Conservation (phyloP, 805 yeast species). For the Priceomyces fermenticarens region DNA sequence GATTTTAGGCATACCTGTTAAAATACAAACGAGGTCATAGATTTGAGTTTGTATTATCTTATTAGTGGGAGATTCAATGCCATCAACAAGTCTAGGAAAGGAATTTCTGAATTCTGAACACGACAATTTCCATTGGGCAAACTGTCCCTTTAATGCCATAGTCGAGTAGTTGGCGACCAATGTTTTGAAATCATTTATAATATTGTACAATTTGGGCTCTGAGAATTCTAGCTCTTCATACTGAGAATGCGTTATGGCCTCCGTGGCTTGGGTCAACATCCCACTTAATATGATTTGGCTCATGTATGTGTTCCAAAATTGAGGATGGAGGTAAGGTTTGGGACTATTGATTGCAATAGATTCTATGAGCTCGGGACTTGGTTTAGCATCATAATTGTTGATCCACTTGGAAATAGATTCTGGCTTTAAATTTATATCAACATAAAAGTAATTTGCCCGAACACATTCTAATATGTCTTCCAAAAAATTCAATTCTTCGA, state of each 20-base stretch:
- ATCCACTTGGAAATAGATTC: conserved; percentile 57
- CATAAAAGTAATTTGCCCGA: conserved; percentile 47
- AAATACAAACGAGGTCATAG: conserved; percentile 38
- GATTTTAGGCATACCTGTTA: conserved; percentile 48
- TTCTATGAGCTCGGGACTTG: conserved; percentile 50
- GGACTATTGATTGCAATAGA: conserved; percentile 42
- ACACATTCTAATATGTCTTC: conserved; percentile 57
- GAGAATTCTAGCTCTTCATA: conserved; percentile 35
- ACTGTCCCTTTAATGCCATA: conserved; percentile 38
- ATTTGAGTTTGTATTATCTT: conserved; percentile 33
- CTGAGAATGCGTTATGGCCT: conserved; percentile 43
- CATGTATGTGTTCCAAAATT: conserved; percentile 62
- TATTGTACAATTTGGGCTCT: conserved; percentile 26
- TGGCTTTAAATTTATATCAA: conserved; percentile 38
- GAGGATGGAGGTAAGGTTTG: conserved; percentile 46
- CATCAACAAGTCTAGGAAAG: conserved; percentile 21
- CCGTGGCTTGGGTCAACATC: conserved; percentile 51
- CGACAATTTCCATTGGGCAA: conserved; percentile 48
- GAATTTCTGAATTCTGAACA: conserved; percentile 51
- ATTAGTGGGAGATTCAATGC: conserved; percentile 20
- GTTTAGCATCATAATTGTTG: conserved; percentile 66
- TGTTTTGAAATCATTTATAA: conserved; percentile 40
- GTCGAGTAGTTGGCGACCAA: conserved; percentile 40
- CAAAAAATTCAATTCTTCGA: conserved; percentile 35
- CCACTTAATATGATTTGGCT: conserved; percentile 62